Base-by-base conservation (phyloP, 129 eudicot species). In the Ambrosia trifida region DNA sequence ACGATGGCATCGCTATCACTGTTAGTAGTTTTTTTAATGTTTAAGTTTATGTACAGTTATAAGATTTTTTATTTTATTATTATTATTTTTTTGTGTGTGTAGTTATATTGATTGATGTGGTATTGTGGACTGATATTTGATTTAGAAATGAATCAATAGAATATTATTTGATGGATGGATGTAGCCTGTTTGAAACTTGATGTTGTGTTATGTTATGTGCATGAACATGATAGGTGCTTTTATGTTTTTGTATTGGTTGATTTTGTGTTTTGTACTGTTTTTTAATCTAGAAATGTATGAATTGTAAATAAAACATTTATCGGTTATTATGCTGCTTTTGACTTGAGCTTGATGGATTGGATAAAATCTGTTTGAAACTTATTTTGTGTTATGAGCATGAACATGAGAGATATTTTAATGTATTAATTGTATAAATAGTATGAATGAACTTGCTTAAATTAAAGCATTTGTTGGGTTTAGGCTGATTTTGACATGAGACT, bases 1-100 rank as follows among this genome's bases (percentile, higher is more conserved):
- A 78, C 9, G 83, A 78, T 73, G 82, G 80, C 76, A 82, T 78
- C 53, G 45, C 80, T 16, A 43, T 82, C n/a, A 78, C 86, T 24
- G 81, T 76, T 50, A 62, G 69, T 64, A 17, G 14, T 18, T 36
- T 36, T 20, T 36, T 36, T 20, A 7, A 31, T 38, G 31, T 17
- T 12, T 33, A 17, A 30, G 7, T 1, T 17, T 33, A 33, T 61
- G 38, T 35, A 28, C 31, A 32, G 6, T 4, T 57, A 24, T n/a
- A 47, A 14, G 49, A 11, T 14, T n/a, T 52, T 6, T 16, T 13
- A 14, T n/a, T 61, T 47, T 47, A 4, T n/a, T n/a, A n/a, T n/a
- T n/a, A n/a, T n/a, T n/a, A 2, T 18, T 6, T 36, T 0, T 5
- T 3, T 0, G 52, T 54, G 40, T n/a, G 0, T 59, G 8, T 13